Evolutionary conservation across 2,329 filamentous ascomycete genomes (phyloP).

Genomic region (Uncinocarpus reesii): DNA sequence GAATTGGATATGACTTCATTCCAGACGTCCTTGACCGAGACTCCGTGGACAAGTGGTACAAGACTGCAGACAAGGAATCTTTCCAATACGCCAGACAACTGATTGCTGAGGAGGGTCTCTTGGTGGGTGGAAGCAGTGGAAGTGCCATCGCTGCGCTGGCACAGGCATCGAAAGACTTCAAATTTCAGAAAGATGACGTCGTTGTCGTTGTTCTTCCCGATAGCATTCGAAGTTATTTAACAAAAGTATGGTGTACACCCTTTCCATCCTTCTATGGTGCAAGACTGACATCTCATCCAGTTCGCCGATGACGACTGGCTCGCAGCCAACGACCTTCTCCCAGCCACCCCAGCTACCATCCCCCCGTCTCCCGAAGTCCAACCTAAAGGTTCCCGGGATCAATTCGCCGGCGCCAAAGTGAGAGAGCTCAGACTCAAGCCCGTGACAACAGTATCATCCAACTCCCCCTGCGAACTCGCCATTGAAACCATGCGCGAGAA

Average conservation of each 20-base stretch:
- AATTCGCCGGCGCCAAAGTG: slow-evolving; percentile 70
- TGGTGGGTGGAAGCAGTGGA: slow-evolving; percentile 88
- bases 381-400: slow-evolving; percentile 45
- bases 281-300: slow-evolving; percentile 26
- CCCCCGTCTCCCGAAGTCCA: slow-evolving; percentile 24
- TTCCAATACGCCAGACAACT: slow-evolving; percentile 82
- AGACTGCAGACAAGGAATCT: slow-evolving; percentile 86
- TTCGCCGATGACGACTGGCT: slow-evolving; percentile 99
- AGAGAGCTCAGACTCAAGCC: slow-evolving; percentile 80
- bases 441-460: slow-evolving; percentile 69
- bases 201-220: slow-evolving; percentile 89
- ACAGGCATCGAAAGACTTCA: slow-evolving; percentile 63
- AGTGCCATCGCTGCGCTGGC: slow-evolving; percentile 79
- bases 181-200: slow-evolving; percentile 71
- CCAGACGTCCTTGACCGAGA: slow-evolving; percentile 80
- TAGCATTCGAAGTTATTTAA: slow-evolving; percentile 92
- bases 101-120: slow-evolving; percentile 85
- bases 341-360: slow-evolving; percentile 42
- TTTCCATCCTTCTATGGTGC: background rate
- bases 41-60: slow-evolving; percentile 88
- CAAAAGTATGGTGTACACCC: slow-evolving; percentile 54
- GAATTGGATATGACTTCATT: slow-evolving; percentile 97
- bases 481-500: slow-evolving; percentile 98
- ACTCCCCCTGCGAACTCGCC: slow-evolving; percentile 67
- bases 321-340: slow-evolving; percentile 84